Evolutionary conservation across 257 asterid genomes (phyloP), one percentile per base, ranked within the genome.

Genomic region (Rubia yunnanensis): DNA sequence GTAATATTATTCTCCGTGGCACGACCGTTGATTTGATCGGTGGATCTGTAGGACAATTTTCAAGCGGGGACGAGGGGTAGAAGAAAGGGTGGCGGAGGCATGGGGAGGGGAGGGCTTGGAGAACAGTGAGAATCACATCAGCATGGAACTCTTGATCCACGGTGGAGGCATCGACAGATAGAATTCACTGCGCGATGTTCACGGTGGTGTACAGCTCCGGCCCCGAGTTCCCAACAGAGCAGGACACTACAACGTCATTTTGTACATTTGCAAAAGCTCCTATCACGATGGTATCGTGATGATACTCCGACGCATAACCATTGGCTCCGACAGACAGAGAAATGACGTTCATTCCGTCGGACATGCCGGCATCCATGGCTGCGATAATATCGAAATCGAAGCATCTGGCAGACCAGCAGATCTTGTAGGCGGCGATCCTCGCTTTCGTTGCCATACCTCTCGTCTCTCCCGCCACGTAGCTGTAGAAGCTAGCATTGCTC

Each of bases 101-200:
- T n/a, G n/a, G n/a, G n/a, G n/a, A n/a, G n/a, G n/a, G n/a, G n/a
- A n/a, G n/a, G n/a, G n/a, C n/a, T n/a, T n/a, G n/a, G n/a, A n/a
- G n/a, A n/a, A n/a, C n/a, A n/a, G n/a, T n/a, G 39, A 89, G 86
- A 59, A 80, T 30, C 9, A 82, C 97, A 73, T 89, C 94, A 3
- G 99, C 97, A 0, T 96, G 97, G 35, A 92, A 92, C 36, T 92
- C 99, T 15, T 97, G 74, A 63, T 92, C 99, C 14, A 92, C 73
- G 0, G 99, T 89, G 11, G 99, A 87, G 31, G 99, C 99, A 26
- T 97, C 99, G 17, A 92, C 99, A 0, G 99, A 89, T 69, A 92
- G 79, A 60, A 92, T 86, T 97, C 99, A 92, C 4, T 96, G 97
- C 7, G 97, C 97, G 31, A 92, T 86, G 71, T 92, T 92, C 18